These are phyloP conservation scores for Fistulina hepatica DNA, from an alignment of 1,284 basidiomycete genomes.

Conservation along the genomic window DNA sequence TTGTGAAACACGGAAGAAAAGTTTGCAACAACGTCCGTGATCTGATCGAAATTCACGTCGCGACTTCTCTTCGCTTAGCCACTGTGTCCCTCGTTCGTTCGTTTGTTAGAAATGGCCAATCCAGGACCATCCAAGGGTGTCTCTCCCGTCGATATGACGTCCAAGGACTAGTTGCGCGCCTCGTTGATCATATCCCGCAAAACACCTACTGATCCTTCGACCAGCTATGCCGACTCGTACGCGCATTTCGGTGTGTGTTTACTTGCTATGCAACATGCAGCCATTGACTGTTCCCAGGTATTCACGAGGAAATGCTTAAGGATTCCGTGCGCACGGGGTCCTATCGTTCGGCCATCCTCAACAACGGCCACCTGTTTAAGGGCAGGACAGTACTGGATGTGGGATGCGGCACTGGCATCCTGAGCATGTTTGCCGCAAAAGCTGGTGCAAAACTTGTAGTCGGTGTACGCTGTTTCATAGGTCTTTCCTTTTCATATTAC, in stretches of 20 bases:
- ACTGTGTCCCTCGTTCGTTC: too few species aligned
- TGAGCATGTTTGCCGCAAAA: constrained; percentile 98
- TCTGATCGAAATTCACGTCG: too few species aligned
- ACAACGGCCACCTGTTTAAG: constrained; percentile 94
- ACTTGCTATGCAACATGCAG: constrained; percentile 5
- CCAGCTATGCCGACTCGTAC: constrained; percentile 84
- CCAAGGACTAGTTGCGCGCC: constrained; percentile 62
- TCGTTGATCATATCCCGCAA: constrained; percentile 18
- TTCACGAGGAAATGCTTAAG: constrained; percentile 99
- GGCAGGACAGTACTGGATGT: constrained; percentile 96
- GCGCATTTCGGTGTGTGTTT: constrained; percentile 76
- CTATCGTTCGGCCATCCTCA: constrained; percentile 91
- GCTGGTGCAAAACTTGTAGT: constrained; percentile 96
- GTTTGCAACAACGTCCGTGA: too few species aligned
- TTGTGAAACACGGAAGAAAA: too few species aligned
- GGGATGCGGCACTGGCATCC: constrained; percentile 96
- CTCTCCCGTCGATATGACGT: constrained; percentile 18
- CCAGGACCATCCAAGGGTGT: too few species aligned
- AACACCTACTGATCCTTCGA: constrained; percentile 22
- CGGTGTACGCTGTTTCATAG: constrained; percentile 46
- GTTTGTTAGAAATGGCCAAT: too few species aligned
- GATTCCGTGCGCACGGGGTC: constrained; percentile 92
- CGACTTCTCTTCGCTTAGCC: too few species aligned
- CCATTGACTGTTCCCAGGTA: constrained; percentile 41
- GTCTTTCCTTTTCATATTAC: not conserved